Base-by-base conservation (phyloP, 2,329 filamentous ascomycete genomes). In the Sphaerulina musiva region DNA sequence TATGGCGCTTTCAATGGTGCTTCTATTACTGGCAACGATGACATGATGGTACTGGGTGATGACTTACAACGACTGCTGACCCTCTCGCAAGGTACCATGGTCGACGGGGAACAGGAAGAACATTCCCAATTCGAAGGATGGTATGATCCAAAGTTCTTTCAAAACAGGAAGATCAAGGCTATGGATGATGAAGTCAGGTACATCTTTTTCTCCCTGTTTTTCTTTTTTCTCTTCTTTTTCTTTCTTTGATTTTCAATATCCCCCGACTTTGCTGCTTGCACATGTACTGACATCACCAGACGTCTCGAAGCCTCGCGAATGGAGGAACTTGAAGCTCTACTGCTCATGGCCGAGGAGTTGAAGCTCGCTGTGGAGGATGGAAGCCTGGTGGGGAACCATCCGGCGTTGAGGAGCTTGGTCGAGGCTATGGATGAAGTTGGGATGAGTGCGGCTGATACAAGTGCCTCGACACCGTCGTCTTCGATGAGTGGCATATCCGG, bases 231-330 rank as follows among this genome's bases (percentile, higher is more conserved):
- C 20, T 20, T 20, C 20, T 4, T 20, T 20, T 20, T 20, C 20
- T 20, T 20, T 20, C 3, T 20, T 20, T 20, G 20, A 20, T 20
- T 20, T 20, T 20, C 20, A 20, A 20, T 20, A 1, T 5, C 6
- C 29, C 17, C 9, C 11, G 43, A 12, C 10, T 10, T 10, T 10
- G 20, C 23, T 1, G 11, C n/a, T 39, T 23, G 14, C 2, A 39
- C 45, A 11, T 12, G 36, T 7, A 29, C 40, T 9, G 12, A 31
- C 4, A 8, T 44, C 7, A 11, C 10, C 26, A 54, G 55, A 51
- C 40, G 41, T 38, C 48, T 51, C 48, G 57, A 59, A 52, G 36
- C 53, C 23, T 48, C 20, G 12, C 45, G 57, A 14, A 42, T 59
- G 48, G 51, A 55, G 34, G 52, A 53, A 39, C 40, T 59, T 40